These are phyloP conservation scores for Lotus japonicus DNA, from an alignment of 306 rosid species.

Conservation along the genomic window DNA sequence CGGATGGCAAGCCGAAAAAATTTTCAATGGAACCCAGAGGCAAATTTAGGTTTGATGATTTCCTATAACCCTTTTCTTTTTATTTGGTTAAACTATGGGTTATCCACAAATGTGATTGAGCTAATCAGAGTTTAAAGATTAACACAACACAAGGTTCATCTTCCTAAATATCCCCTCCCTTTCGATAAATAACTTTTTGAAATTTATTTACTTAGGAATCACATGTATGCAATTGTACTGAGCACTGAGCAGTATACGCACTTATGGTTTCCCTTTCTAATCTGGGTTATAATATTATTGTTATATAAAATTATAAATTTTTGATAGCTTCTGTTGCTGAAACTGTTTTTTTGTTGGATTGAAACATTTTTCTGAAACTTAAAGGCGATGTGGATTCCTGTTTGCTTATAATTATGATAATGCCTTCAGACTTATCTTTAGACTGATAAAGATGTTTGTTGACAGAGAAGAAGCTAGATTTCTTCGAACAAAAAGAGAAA, in stretches of 20 bases:
- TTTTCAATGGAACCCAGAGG: constrained; percentile 62
- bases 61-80: background rate
- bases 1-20: constrained; percentile 28
- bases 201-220: background rate
- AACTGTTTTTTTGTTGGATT: background rate
- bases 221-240: no score
- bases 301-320: background rate
- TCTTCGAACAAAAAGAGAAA: constrained; percentile 33
- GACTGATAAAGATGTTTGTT: constrained; percentile 25
- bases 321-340: constrained; percentile 1
- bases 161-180: background rate
- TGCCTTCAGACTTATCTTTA: background rate
- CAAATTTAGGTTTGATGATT: constrained; percentile 35
- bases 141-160: background rate
- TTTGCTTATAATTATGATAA: background rate
- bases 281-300: background rate
- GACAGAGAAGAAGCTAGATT: constrained; percentile 33
- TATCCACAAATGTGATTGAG: background rate
- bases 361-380: constrained; percentile 7
- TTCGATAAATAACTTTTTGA: background rate
- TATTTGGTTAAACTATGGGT: background rate
- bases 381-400: background rate
- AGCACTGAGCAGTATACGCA: no score
- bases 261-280: background rate
- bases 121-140: background rate